Evolutionary conservation across 345 rosid species (phyloP).

Genomic region (Firmiana major): DNA sequence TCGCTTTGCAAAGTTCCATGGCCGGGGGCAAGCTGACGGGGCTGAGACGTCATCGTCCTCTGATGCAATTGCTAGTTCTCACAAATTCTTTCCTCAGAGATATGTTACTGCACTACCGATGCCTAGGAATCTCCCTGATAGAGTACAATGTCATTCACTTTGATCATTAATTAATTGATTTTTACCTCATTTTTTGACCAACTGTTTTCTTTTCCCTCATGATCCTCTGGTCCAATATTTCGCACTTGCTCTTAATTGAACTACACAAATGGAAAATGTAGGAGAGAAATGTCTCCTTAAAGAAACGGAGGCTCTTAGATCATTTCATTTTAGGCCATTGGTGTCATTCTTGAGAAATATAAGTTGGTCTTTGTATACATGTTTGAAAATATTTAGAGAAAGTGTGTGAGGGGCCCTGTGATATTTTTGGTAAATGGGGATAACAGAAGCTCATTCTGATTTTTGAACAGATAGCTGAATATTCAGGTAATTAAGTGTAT

Average conservation of each 20-base stretch:
- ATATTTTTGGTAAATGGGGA: constrained; percentile 28
- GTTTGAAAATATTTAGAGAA: constrained; percentile 31
- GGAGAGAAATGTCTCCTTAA: constrained; percentile 33
- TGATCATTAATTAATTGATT: constrained; percentile 52
- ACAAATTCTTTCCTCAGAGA: constrained; percentile 62
- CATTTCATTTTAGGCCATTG: constrained; percentile 36
- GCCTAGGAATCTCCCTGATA: constrained; percentile 86
- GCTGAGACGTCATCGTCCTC: constrained; percentile 49
- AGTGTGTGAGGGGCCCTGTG: constrained; percentile 23
- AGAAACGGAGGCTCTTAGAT: constrained; percentile 36
- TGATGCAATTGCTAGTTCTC: constrained; percentile 36
- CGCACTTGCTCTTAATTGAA: constrained; percentile 25
- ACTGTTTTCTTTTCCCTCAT: constrained; percentile 21
- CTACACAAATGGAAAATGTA: constrained; percentile 27
- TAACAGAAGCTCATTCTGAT: constrained; percentile 19
- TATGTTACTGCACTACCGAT: constrained; percentile 81
- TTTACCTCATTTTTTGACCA: constrained; percentile 28
- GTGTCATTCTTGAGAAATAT: constrained; percentile 36
- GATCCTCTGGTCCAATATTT: constrained; percentile 15
- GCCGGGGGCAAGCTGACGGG: constrained; percentile 53
- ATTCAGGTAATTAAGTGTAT: constrained; percentile 22
- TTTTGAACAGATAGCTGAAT: constrained; percentile 24
- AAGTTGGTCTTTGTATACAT: constrained; percentile 31
- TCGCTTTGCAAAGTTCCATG: constrained; percentile 90
- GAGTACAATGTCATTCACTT: constrained; percentile 85